Evolutionary conservation across 345 rosid species (phyloP).

Genomic region (Turritis glabra): DNA sequence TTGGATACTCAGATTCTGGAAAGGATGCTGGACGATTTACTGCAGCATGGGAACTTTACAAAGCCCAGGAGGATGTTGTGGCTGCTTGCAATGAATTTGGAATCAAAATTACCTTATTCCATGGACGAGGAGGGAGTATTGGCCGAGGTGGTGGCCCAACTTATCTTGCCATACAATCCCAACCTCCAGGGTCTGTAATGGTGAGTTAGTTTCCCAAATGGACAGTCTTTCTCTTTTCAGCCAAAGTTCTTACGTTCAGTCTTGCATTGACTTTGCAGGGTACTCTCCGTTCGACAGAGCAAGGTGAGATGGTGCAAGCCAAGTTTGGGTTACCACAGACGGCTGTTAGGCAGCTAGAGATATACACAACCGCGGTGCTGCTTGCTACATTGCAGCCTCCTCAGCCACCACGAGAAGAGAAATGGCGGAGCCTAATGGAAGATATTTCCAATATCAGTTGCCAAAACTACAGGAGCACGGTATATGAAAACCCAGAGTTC

Average conservation of each 20-base stretch:
- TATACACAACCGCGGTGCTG: conserved; percentile 94
- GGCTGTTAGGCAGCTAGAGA: conserved; percentile 91
- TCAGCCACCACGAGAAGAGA: conserved; percentile 78
- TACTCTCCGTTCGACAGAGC: conserved; percentile 84
- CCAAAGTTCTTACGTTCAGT: conserved; percentile 1
- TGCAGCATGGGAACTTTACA: conserved; percentile 99
- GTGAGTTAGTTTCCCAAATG: conserved; percentile 45
- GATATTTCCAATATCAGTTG: conserved; percentile 89
- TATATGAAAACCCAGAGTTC: conserved; percentile 90
- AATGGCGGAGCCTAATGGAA: conserved; percentile 96
- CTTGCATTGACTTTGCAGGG: conserved; percentile 25
- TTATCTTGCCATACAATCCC: conserved; percentile 95
- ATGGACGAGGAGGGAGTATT: conserved; percentile 98
- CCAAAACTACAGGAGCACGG: conserved; percentile 69
- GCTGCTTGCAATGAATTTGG: conserved; percentile 90
- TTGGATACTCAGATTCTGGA: conserved; percentile 98
- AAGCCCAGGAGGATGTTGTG: conserved; percentile 98
- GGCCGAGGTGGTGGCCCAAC: conserved; percentile 99
- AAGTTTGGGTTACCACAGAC: conserved; percentile 93
- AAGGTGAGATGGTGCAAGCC: conserved; percentile 99
- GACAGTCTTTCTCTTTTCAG: background rate
- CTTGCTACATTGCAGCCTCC: conserved; percentile 90
- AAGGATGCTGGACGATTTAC: conserved; percentile 99
- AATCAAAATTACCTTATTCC: conserved; percentile 89
- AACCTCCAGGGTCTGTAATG: conserved; percentile 98